Conservation (phyloP, 805 yeast species). For the Candida montana region DNA sequence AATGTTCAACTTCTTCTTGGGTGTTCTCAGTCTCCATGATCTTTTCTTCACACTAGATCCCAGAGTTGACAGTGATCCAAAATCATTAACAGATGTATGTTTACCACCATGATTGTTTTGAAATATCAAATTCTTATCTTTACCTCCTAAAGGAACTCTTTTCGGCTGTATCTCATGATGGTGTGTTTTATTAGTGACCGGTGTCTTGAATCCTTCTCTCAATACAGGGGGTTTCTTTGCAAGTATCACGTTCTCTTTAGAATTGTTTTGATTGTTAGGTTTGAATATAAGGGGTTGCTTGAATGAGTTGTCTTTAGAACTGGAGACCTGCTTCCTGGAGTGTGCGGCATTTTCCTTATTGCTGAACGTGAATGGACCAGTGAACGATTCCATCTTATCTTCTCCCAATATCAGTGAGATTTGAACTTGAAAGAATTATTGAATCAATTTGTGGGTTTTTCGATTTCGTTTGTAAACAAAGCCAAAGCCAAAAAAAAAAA, state of each 20-base stretch:
- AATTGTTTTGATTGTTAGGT: neutral
- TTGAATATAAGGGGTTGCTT: constrained; percentile 5
- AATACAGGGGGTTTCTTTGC: neutral
- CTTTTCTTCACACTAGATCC: constrained; percentile 9
- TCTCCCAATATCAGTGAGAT: too few species aligned
- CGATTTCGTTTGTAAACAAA: too few species aligned
- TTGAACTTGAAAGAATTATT: neutral
- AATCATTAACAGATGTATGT: neutral
- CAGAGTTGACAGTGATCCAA: constrained; percentile 3
- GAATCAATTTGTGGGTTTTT: neutral
- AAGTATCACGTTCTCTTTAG: neutral
- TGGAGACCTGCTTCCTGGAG: neutral
- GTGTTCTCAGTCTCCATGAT: constrained; percentile 17
- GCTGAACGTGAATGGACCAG: constrained; percentile 8
- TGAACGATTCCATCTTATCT: constrained; percentile 7
- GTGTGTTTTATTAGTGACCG: constrained; percentile 1
- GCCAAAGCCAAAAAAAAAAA: too few species aligned
- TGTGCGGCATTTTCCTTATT: constrained; percentile 16
- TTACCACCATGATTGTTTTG: constrained; percentile 1
- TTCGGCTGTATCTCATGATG: constrained; percentile 4
- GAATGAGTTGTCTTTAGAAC: constrained; percentile 2
- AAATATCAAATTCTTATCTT: constrained; percentile 16
- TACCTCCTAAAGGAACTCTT: constrained; percentile 25
- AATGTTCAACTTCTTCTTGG: constrained; percentile 28
- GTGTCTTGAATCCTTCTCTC: constrained; percentile 12